Conservation (phyloP, 2,329 filamentous ascomycete species). For the Colletotrichum neosansevieriae region DNA sequence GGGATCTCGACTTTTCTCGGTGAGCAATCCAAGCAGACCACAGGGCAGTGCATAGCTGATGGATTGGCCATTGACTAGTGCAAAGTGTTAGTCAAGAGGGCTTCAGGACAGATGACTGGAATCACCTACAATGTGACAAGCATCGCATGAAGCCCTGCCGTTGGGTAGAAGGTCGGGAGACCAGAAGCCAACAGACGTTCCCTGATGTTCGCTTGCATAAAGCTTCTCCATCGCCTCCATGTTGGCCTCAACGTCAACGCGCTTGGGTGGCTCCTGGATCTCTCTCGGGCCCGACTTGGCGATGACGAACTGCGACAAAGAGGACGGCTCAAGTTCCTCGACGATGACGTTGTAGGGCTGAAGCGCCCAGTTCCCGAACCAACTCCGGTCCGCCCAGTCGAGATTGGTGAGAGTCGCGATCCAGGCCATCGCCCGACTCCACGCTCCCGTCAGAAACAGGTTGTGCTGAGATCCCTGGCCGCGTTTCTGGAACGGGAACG, state of each 20-base stretch:
- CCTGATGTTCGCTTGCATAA: background rate
- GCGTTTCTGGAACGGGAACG: background rate
- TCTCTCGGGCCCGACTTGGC: background rate
- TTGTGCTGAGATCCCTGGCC: background rate
- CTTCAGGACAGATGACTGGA: background rate
- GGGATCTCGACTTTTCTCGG: background rate
- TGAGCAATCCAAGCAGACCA: background rate
- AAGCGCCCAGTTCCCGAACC: slow-evolving; percentile 5
- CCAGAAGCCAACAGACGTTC: slow-evolving; percentile 5
- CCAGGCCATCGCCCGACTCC: slow-evolving; percentile 10
- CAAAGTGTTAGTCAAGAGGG: background rate
- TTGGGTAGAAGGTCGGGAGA: background rate
- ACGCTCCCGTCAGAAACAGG: background rate
- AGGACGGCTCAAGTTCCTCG: background rate
- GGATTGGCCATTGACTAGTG: background rate
- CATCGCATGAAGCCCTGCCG: slow-evolving; percentile 4
- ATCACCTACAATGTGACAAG: slow-evolving; percentile 9
- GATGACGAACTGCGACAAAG: background rate
- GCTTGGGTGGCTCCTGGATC: slow-evolving; percentile 3
- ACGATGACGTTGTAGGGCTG: background rate
- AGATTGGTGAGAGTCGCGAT: slow-evolving; percentile 8
- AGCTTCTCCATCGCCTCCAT: background rate
- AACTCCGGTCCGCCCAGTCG: background rate
- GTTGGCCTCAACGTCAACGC: background rate
- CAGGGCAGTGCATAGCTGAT: slow-evolving; percentile 16